Evolutionary conservation across 257 asterid species (phyloP).

Genomic region (Anisodus tanguticus): DNA sequence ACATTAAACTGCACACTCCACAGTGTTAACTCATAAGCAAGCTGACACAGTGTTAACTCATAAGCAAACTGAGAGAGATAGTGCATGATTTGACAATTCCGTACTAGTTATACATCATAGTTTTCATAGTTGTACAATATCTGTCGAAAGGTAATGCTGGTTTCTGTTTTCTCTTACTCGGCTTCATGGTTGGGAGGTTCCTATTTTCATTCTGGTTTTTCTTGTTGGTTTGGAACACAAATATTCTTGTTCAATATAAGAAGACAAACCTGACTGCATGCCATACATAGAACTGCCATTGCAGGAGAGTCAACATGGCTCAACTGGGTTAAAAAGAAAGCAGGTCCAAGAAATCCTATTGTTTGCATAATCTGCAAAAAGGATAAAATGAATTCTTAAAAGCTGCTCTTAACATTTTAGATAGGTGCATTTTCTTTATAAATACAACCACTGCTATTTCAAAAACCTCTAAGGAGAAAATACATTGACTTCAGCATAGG

Average conservation of each 20-base stretch:
- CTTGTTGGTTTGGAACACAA: neutral
- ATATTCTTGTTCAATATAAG: constrained; percentile 20
- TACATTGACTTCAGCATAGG: constrained; percentile 19
- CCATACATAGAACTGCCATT: constrained; percentile 87
- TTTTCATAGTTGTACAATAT: neutral
- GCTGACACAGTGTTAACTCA: constrained; percentile 22
- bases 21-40: constrained; percentile 23
- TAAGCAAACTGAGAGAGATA: neutral
- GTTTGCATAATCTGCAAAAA: constrained; percentile 83
- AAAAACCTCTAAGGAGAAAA: neutral
- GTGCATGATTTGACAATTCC: constrained; percentile 15
- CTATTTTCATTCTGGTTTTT: too few species aligned
- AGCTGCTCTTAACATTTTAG: constrained; percentile 2
- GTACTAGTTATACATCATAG: neutral
- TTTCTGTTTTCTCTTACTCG: too few species aligned
- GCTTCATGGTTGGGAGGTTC: too few species aligned
- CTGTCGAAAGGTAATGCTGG: neutral
- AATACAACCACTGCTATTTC: constrained; percentile 17
- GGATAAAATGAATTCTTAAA: constrained; percentile 19
- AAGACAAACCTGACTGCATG: constrained; percentile 84
- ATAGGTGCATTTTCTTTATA: constrained; percentile 22
- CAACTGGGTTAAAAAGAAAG: constrained; percentile 90
- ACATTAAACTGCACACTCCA: constrained; percentile 2
- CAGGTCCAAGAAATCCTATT: constrained; percentile 91
- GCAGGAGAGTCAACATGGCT: constrained; percentile 88